These are phyloP conservation scores for Linnemannia zychae DNA, from an alignment of 192 early-diverging fungal species.

Conservation along the genomic window DNA sequence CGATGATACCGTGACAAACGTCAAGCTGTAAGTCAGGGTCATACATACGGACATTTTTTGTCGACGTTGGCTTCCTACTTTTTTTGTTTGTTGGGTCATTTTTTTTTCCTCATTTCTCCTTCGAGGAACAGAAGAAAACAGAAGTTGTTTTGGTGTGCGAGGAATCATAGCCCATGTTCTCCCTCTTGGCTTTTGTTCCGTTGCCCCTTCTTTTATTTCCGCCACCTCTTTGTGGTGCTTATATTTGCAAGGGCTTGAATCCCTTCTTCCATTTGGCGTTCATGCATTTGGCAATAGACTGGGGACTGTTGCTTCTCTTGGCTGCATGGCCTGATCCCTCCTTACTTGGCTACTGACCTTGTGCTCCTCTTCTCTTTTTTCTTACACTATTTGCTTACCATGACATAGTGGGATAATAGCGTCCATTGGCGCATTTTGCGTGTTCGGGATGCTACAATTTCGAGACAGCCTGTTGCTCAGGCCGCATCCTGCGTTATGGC, in stretches of 20 bases:
- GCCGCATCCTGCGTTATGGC: constrained; percentile 95
- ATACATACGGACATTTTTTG: background rate
- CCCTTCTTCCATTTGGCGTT: background rate
- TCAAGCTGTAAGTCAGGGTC: constrained; percentile 50
- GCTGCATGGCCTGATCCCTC: background rate
- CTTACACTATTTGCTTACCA: background rate
- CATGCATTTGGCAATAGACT: background rate
- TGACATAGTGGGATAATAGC: constrained; percentile 61
- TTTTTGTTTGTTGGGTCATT: background rate
- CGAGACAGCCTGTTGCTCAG: constrained; percentile 96
- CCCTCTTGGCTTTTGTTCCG: background rate
- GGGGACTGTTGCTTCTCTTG: background rate
- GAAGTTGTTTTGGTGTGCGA: background rate
- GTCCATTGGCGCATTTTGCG: constrained; percentile 71
- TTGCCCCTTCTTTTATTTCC: background rate
- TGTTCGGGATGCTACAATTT: constrained; percentile 92
- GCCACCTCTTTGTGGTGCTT: background rate
- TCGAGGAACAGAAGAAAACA: background rate
- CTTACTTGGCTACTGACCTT: background rate
- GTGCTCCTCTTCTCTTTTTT: background rate
- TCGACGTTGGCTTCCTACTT: background rate
- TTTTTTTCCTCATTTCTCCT: background rate
- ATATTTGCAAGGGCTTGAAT: background rate
- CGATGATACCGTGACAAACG: constrained; percentile 63
- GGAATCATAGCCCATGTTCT: background rate